Conservation (phyloP, 257 asterid genomes). For the Solanum ossicruentum region DNA sequence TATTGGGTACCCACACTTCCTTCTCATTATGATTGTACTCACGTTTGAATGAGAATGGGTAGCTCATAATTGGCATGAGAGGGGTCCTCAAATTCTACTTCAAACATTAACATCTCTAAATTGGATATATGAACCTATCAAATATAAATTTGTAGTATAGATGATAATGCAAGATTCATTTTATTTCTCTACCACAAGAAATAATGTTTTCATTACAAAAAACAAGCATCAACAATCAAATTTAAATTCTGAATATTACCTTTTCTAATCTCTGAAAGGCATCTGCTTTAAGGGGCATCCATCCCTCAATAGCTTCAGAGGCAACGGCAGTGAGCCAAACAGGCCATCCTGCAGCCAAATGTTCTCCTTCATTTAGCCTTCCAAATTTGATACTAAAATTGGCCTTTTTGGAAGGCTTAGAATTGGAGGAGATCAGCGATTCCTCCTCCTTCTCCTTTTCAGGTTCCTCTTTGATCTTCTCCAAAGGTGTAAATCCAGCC, state of each 20-base stretch:
- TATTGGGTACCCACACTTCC: neutral
- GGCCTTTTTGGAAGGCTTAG: constrained; percentile 20
- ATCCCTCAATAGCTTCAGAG: constrained; percentile 64
- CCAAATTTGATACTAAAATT: constrained; percentile 57
- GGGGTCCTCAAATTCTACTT: neutral
- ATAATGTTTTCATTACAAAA: neutral
- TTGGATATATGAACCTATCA: neutral
- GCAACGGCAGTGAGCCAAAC: constrained; percentile 76
- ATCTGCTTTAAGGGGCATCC: constrained; percentile 62
- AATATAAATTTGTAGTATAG: neutral
- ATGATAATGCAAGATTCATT: neutral
- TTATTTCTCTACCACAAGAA: neutral
- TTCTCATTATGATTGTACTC: neutral
- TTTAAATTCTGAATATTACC: constrained; percentile 14
- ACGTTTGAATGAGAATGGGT: neutral
- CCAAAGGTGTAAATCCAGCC: constrained; percentile 36
- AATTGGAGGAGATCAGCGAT: constrained; percentile 2
- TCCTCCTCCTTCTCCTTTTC: constrained; percentile 46
- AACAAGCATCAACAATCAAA: neutral
- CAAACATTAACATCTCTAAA: neutral
- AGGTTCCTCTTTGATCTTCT: constrained; percentile 74
- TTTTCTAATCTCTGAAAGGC: constrained; percentile 60
- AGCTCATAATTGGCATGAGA: neutral
- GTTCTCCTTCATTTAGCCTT: constrained; percentile 49
- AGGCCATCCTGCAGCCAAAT: constrained; percentile 73